Conservation (phyloP, 164 flowering plant genomes). For the Magnolia officinalis region DNA sequence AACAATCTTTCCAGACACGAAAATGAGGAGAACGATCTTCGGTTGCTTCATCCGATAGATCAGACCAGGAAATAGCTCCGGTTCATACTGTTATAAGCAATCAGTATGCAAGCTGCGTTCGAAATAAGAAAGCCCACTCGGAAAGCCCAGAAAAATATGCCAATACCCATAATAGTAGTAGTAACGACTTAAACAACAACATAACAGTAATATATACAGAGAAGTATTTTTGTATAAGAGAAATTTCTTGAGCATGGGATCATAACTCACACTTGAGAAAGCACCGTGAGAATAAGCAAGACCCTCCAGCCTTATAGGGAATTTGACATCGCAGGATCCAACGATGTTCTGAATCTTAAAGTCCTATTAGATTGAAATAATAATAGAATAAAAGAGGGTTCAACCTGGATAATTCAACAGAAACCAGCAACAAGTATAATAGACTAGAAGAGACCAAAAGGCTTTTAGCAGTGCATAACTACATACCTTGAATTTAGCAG, state of each 20-base stretch:
- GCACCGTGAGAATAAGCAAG: conserved; percentile 81
- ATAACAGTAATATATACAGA: neutral
- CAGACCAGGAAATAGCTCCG: conserved; percentile 89
- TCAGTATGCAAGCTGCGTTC: conserved; percentile 18
- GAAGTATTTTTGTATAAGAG: neutral
- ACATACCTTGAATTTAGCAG: conserved; percentile 83
- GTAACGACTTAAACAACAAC: neutral
- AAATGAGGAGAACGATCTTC: conserved; percentile 80
- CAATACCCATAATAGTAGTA: neutral
- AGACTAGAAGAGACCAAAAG: neutral
- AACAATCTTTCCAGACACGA: conserved; percentile 90
- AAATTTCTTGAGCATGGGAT: neutral
- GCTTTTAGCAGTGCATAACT: neutral
- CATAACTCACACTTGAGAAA: conserved; percentile 69
- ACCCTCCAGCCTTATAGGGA: conserved; percentile 87
- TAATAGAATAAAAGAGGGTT: neutral
- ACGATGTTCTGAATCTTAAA: conserved; percentile 92
- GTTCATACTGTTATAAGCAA: conserved; percentile 66
- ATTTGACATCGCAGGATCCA: conserved; percentile 92
- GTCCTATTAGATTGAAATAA: conserved; percentile 38
- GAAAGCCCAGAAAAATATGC: conserved; percentile 10
- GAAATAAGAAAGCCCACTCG: conserved; percentile 16
- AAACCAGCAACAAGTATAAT: too few species aligned
- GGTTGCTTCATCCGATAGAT: conserved; percentile 97
- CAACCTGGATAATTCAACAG: neutral